Percentiles rank a stretch among this genome's conserved stretches.
Evolutionary conservation across 148 eudicot genomes (phyloP).

Genomic region (Dianthus caryophyllus): DNA sequence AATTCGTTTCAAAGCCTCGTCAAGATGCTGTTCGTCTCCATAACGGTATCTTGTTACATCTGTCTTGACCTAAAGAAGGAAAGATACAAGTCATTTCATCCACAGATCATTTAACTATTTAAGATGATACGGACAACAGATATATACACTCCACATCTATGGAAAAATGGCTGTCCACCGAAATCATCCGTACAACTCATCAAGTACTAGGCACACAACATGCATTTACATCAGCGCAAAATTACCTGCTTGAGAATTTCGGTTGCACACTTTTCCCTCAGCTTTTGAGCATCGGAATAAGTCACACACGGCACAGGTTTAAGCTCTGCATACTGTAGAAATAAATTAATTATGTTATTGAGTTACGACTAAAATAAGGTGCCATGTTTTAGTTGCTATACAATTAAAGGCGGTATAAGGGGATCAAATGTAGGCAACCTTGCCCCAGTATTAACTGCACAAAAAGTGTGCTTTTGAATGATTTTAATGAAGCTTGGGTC

Average conservation of each 20-base stretch:
- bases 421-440: no score
- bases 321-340: constrained; percentile 91
- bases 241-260: constrained; percentile 79
- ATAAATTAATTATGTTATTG: not conserved
- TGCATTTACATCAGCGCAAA: constrained; percentile 7
- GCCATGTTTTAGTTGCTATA: not conserved
- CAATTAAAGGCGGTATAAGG: not conserved
- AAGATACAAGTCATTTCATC: constrained; percentile 17
- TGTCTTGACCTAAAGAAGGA: constrained; percentile 58
- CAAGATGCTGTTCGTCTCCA: constrained; percentile 98
- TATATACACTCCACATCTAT: not conserved
- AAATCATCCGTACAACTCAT: not conserved
- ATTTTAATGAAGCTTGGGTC: no score
- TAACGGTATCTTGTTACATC: constrained; percentile 94
- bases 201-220: not conserved
- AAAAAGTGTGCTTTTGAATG: no score
- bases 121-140: constrained; percentile 5
- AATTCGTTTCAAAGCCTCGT: constrained; percentile 91
- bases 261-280: constrained; percentile 89
- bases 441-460: no score
- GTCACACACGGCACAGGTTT: constrained; percentile 98
- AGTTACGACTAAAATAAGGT: constrained; percentile 1
- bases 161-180: not conserved
- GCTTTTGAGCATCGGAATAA: constrained; percentile 60
- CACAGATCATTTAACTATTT: not conserved